These are phyloP conservation scores for Sporothrix brunneoviolacea DNA, from an alignment of 2,329 filamentous ascomycete species.

Conservation along the genomic window DNA sequence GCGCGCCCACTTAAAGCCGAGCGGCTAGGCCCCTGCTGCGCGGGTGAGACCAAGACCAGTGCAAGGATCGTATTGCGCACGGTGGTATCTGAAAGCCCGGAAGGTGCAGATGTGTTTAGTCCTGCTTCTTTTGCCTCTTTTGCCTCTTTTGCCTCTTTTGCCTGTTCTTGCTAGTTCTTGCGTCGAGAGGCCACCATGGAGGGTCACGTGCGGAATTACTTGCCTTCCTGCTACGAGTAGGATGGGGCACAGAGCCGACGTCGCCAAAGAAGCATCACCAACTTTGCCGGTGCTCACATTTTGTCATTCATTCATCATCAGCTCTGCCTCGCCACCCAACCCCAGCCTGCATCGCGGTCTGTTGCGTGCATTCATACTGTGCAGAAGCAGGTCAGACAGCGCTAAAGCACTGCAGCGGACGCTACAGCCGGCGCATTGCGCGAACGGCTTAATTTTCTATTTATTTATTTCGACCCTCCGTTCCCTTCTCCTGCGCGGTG, in stretches of 20 bases:
- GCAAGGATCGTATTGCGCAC: background rate
- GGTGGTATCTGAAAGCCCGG: too few relatives aligned
- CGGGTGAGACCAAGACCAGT: background rate
- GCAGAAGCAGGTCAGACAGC: slow-evolving; percentile 6
- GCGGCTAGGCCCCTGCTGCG: slow-evolving; percentile 5
- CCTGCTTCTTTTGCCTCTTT: background rate
- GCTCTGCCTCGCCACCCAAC: background rate
- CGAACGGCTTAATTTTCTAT: background rate
- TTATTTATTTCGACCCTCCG: background rate
- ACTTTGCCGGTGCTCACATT: background rate
- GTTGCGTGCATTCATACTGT: slow-evolving; percentile 5
- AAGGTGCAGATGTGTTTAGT: too few relatives aligned
- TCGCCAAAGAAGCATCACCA: background rate
- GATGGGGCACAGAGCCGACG: background rate
- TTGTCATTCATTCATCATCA: background rate
- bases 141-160: background rate
- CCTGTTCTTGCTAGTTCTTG: too few relatives aligned
- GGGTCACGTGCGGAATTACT: too few relatives aligned
- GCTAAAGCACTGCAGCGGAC: slow-evolving; percentile 5
- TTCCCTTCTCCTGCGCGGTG: background rate
- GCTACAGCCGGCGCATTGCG: slow-evolving; percentile 9
- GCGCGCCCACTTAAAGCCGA: slow-evolving; percentile 1
- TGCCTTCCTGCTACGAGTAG: background rate
- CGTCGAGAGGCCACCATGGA: too few relatives aligned
- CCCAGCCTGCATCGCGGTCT: background rate